A percentile compares a stretch with the other conserved stretches of the same genome.
phyloP scores from a whole-genome alignment of 768 basidiomycete species.

The Clitopilus passeckerianus region DNA sequence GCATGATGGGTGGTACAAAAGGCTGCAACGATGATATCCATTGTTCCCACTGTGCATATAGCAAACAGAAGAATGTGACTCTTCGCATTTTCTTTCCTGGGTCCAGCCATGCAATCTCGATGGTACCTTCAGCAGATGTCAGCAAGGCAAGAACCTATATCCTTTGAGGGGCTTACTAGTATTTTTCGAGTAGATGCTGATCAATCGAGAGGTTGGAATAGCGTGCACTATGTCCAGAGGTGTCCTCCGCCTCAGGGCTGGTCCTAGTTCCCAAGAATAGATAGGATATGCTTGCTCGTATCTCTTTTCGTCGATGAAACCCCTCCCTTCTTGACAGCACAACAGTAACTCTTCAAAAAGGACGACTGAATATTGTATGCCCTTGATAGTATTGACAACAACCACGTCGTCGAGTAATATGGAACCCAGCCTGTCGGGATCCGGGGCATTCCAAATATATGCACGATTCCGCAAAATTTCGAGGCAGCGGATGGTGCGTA shows the following conservation, averaged over 20 bases:
- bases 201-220: slow-evolving; percentile 22
- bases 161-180: slow-evolving; percentile 14
- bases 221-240: slow-evolving; percentile 24
- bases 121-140: slow-evolving; percentile 13
- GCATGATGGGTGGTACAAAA: slow-evolving; percentile 20
- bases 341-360: slow-evolving; percentile 29
- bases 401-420: slow-evolving; percentile 30
- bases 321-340: slow-evolving; percentile 24
- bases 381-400: slow-evolving; percentile 14
- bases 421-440: slow-evolving; percentile 23
- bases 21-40: slow-evolving; percentile 21
- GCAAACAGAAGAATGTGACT: slow-evolving; percentile 16
- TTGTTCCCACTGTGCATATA: slow-evolving; percentile 20
- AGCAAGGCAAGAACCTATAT: neutral
- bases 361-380: slow-evolving; percentile 22
- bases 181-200: slow-evolving; percentile 21
- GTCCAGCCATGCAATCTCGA: slow-evolving; percentile 28
- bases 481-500: slow-evolving; percentile 28
- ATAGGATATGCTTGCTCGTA: slow-evolving; percentile 23
- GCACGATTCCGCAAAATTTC: slow-evolving; percentile 21
- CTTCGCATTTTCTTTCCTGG: slow-evolving; percentile 10
- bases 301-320: slow-evolving; percentile 4
- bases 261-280: slow-evolving; percentile 32
- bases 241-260: slow-evolving; percentile 21
- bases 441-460: slow-evolving; percentile 17